A percentile compares a stretch with the other conserved stretches of the same genome.
Evolutionary conservation across 2,329 filamentous ascomycete species (phyloP).

Genomic region (Penicillium sp.): DNA sequence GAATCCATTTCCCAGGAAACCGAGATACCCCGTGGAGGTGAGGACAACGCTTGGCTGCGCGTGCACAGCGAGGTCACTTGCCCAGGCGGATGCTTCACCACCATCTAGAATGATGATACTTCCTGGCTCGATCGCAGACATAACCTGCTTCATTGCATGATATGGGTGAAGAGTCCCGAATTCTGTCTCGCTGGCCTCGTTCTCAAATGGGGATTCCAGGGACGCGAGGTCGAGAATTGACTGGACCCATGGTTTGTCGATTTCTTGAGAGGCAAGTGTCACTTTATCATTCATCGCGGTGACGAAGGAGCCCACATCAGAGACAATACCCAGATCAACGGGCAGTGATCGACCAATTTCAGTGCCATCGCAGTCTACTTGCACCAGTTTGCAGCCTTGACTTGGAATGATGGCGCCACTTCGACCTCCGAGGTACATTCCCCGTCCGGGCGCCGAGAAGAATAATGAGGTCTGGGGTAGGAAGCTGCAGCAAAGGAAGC

Average conservation of each 20-base stretch:
- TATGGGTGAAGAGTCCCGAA: constrained; percentile 45
- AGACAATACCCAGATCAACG: constrained; percentile 45
- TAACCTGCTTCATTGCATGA: constrained; percentile 42
- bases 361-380: constrained; percentile 45
- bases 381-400: constrained; percentile 38
- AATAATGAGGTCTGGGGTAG: constrained; percentile 44
- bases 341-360: constrained; percentile 46
- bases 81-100: constrained; percentile 27
- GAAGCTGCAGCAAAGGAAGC: constrained; percentile 27
- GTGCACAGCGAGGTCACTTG: constrained; percentile 42
- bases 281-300: constrained; percentile 27
- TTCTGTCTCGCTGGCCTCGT: constrained; percentile 18
- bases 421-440: constrained; percentile 43
- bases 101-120: constrained; percentile 40
- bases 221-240: constrained; percentile 14
- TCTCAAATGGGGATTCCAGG: constrained; percentile 20
- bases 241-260: constrained; percentile 10
- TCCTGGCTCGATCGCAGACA: constrained; percentile 35
- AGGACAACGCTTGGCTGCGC: constrained; percentile 39
- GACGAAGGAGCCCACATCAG: constrained; percentile 39
- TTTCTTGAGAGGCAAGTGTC: constrained; percentile 1
- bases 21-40: constrained; percentile 37
- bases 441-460: constrained; percentile 46
- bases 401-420: constrained; percentile 42
- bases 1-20: constrained; percentile 50